Base-by-base conservation (phyloP, 2,329 filamentous ascomycete genomes). In the Cercospora sp. region DNA sequence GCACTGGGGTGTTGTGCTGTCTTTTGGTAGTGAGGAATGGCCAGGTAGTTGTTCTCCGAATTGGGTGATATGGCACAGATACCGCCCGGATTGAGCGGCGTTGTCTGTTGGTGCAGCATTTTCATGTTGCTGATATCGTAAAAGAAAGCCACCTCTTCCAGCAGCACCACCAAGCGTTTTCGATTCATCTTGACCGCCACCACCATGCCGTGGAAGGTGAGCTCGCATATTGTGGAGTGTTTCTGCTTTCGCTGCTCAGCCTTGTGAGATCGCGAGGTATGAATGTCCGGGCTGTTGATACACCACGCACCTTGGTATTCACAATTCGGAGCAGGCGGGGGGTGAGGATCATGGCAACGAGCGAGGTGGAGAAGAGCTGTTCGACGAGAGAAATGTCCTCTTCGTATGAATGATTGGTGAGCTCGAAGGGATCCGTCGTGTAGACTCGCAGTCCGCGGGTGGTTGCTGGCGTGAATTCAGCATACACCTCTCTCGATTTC, bases 41-140 rank as follows among this genome's bases (percentile, higher is more conserved):
- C 94, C 66, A 99, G 90, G 80, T 93, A 98, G 83, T 94, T 98
- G 79, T 95, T 93, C 69, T 98, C 94, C 5, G 94, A 97, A 1
- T 93, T 97, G 1, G 95, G 93, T 1, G 94, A 97, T 5, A 99
- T 86, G 3, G 94, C 92, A 81, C 93, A 97, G 69, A 98, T 87
- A 85, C 88, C 88, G 71, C 89, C 89, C 0, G 94, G 92, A 76
- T 99, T 99, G 6, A 95, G 92, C 3, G 94, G 97, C 5, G 94
- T 98, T 68, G 93, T 89, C 72, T 98, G 97, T 5, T 93, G 97
- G 80, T 93, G 91, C 49, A 98, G 85, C 67, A 98, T 88, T 76
- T 91, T 94, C 94, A 99, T 98, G 78, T 97, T 98, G 81, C 94
- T 93, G 73, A 99, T 98, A 80, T 99, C 95, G 83, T 99, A 99